phyloP scores from a whole-genome alignment of 192 early-diverging fungal genomes.

The Entophlyctis luteolus region DNA sequence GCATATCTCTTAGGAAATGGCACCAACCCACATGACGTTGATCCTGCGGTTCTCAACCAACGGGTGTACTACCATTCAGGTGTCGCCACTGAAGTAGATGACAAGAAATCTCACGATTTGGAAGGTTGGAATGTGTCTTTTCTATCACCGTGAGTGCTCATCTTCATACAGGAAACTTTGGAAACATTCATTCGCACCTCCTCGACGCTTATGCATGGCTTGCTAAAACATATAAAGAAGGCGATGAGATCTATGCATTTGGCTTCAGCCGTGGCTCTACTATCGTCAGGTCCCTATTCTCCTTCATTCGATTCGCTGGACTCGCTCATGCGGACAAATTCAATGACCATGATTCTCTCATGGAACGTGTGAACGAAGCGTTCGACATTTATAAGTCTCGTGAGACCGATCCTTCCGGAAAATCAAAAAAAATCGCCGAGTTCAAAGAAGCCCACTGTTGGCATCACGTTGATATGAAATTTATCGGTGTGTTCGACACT shows the following conservation, averaged over 20 bases:
- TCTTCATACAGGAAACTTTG: slow-evolving; percentile 10
- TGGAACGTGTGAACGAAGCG: neutral
- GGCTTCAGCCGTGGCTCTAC: slow-evolving; percentile 24
- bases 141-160: neutral
- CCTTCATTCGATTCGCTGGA: slow-evolving; percentile 20
- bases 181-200: slow-evolving; percentile 17
- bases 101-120: neutral
- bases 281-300: slow-evolving; percentile 25
- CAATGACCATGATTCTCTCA: neutral
- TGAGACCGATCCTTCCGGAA: neutral
- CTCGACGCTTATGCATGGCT: slow-evolving; percentile 25
- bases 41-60: neutral
- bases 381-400: slow-evolving; percentile 14
- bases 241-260: slow-evolving; percentile 28
- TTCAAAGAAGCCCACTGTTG: slow-evolving; percentile 13
- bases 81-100: slow-evolving; percentile 11
- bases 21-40: neutral
- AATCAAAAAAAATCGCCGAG: neutral
- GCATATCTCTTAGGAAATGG: neutral
- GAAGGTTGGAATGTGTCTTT: neutral
- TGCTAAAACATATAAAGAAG: slow-evolving; percentile 4
- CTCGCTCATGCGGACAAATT: neutral
- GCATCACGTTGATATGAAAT: slow-evolving; percentile 5
- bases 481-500: slow-evolving; percentile 20
- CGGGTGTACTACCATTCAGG: slow-evolving; percentile 23